Percentiles rank a stretch among this genome's conserved stretches.
phyloP scores from a whole-genome alignment of 495 filamentous ascomycete genomes.

The Penicillium salamii region DNA sequence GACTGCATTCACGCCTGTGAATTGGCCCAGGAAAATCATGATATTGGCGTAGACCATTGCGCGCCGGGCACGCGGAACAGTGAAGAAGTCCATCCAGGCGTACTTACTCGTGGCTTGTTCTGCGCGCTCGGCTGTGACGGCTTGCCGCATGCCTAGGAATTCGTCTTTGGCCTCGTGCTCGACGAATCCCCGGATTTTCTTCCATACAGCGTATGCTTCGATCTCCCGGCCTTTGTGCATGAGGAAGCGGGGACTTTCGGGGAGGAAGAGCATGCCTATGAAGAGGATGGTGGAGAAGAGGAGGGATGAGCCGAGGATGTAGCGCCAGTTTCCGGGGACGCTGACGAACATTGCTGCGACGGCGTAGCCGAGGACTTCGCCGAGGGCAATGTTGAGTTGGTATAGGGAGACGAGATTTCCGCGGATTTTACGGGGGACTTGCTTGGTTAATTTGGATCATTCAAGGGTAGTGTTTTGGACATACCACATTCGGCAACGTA shows the following conservation, averaged over 20 bases:
- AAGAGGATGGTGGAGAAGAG: constrained; percentile 61
- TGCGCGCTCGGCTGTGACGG: constrained; percentile 47
- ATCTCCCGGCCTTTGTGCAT: constrained; percentile 51
- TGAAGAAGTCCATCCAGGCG: constrained; percentile 63
- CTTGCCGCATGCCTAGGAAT: constrained; percentile 59
- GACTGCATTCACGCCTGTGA: constrained; percentile 60
- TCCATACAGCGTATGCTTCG: constrained; percentile 59
- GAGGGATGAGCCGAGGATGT: constrained; percentile 62
- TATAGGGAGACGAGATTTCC: constrained; percentile 62
- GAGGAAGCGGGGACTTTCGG: constrained; percentile 54
- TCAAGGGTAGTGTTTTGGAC: constrained; percentile 5
- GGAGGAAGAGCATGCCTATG: constrained; percentile 58
- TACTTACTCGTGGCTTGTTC: constrained; percentile 43
- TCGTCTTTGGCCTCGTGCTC: constrained; percentile 51
- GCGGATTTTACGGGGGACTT: constrained; percentile 50
- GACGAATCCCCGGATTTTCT: constrained; percentile 54
- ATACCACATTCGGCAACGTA: constrained; percentile 50
- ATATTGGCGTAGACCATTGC: constrained; percentile 60
- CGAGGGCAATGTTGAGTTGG: constrained; percentile 62
- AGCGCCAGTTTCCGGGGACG: constrained; percentile 60
- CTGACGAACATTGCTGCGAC: constrained; percentile 60
- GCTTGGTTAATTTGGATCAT: constrained; percentile 10
- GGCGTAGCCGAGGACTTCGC: constrained; percentile 61
- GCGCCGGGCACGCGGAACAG: constrained; percentile 53
- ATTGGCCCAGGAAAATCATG: constrained; percentile 61